phyloP scores from a whole-genome alignment of 2,329 filamentous ascomycete genomes.

The Pyricularia sp. region DNA sequence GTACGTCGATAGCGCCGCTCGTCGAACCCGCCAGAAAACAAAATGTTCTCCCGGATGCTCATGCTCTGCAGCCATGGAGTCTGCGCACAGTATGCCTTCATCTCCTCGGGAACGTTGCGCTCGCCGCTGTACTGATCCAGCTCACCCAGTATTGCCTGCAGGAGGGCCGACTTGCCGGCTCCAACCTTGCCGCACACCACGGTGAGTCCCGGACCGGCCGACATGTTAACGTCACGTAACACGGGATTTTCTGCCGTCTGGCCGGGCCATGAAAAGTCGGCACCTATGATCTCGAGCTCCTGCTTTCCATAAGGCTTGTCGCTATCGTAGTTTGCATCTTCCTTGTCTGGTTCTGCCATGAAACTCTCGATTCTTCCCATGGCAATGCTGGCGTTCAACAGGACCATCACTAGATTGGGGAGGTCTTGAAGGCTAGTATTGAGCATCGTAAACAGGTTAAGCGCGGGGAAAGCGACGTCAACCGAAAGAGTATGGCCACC shows the following conservation, averaged over 20 bases:
- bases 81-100: slow-evolving; percentile 44
- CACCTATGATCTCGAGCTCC: slow-evolving; percentile 43
- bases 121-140: slow-evolving; percentile 50
- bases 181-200: slow-evolving; percentile 47
- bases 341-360: slow-evolving; percentile 74
- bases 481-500: slow-evolving; percentile 56
- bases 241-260: slow-evolving; percentile 32
- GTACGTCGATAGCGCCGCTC: slow-evolving; percentile 42
- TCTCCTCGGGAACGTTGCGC: slow-evolving; percentile 32
- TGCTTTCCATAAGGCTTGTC: slow-evolving; percentile 13
- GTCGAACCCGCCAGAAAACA: slow-evolving; percentile 45
- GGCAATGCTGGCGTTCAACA: slow-evolving; percentile 74
- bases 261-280: slow-evolving; percentile 72
- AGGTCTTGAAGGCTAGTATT: slow-evolving; percentile 61
- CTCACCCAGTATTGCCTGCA: slow-evolving; percentile 47
- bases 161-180: slow-evolving; percentile 46
- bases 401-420: slow-evolving; percentile 59
- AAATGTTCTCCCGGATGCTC: slow-evolving; percentile 51
- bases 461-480: slow-evolving; percentile 74
- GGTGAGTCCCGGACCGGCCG: slow-evolving; percentile 36
- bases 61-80: slow-evolving; percentile 54
- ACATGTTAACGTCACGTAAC: slow-evolving; percentile 31
- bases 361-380: slow-evolving; percentile 72
- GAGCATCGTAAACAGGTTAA: slow-evolving; percentile 67
- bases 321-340: slow-evolving; percentile 27